Conservation (phyloP, 208 protist species). For the Acanthamoeba triangularis region DNA sequence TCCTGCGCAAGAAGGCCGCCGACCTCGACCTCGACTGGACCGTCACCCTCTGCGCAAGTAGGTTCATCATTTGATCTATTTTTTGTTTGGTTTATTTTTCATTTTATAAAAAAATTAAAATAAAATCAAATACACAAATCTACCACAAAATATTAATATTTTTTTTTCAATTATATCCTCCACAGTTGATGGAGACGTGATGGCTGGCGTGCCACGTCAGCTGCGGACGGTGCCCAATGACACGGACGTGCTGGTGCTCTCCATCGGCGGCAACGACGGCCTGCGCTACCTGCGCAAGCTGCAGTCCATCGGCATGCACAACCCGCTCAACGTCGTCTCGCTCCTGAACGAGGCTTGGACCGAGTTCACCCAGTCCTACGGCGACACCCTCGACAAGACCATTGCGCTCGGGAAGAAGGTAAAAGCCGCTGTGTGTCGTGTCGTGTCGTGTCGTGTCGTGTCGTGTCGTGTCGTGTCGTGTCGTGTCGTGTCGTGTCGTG, state of each 20-base stretch:
- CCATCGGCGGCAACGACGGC: conserved; percentile 50
- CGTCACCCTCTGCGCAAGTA: conserved; percentile 32
- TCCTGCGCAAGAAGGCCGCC: neutral
- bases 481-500: too few species aligned
- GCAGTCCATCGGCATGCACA: neutral
- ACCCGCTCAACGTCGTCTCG: neutral
- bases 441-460: too few species aligned
- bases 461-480: too few species aligned
- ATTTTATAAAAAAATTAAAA: neutral
- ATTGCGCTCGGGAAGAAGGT: neutral
- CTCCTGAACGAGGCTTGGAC: neutral
- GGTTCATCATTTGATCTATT: neutral
- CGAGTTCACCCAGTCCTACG: neutral
- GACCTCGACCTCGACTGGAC: neutral
- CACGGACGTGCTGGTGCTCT: conserved; percentile 45
- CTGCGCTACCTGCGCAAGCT: neutral
- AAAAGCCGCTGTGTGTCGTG: too few species aligned
- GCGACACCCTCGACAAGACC: neutral
- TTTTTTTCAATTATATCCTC: neutral
- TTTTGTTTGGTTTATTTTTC: neutral
- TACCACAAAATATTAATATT: too few species aligned
- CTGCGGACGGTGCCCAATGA: conserved; percentile 45
- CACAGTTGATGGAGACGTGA: conserved; percentile 42
- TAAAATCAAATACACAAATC: too few species aligned
- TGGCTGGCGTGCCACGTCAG: conserved; percentile 24